Conservation (phyloP, 345 rosid species). For the Populus alba region DNA sequence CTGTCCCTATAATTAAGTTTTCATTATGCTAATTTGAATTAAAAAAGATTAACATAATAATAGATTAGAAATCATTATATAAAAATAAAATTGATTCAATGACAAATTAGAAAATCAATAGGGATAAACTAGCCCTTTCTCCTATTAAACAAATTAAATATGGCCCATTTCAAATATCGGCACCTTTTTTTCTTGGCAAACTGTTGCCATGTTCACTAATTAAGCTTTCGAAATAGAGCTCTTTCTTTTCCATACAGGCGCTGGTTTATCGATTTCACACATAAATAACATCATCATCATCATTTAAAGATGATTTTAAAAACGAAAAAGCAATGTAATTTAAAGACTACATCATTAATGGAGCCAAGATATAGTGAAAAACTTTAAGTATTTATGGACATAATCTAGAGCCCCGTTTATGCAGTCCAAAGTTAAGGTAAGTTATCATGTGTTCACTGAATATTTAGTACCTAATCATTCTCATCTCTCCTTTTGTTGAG, state of each 20-base stretch:
- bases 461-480: conserved; percentile 40
- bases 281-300: background rate
- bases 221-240: background rate
- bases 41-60: too few relatives aligned
- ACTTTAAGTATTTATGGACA: background rate
- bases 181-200: too few relatives aligned
- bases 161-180: too few relatives aligned
- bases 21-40: too few relatives aligned
- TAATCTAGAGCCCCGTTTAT: conserved; percentile 23
- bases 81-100: too few relatives aligned
- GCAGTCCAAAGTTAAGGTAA: conserved; percentile 16
- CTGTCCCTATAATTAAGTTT: too few relatives aligned
- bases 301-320: conserved; percentile 19
- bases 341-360: background rate
- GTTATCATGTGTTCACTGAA: conserved; percentile 47
- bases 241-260: background rate
- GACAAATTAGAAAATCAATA: too few relatives aligned
- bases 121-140: too few relatives aligned
- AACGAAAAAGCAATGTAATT: background rate
- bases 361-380: conserved; percentile 10
- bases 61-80: too few relatives aligned
- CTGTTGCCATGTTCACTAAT: background rate
- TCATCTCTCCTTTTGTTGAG: conserved; percentile 22
- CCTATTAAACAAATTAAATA: too few relatives aligned
- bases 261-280: background rate